Evolutionary conservation across 2,329 filamentous ascomycete genomes (phyloP), one percentile per base, ranked within the genome.

Genomic region (Neurospora sp.): DNA sequence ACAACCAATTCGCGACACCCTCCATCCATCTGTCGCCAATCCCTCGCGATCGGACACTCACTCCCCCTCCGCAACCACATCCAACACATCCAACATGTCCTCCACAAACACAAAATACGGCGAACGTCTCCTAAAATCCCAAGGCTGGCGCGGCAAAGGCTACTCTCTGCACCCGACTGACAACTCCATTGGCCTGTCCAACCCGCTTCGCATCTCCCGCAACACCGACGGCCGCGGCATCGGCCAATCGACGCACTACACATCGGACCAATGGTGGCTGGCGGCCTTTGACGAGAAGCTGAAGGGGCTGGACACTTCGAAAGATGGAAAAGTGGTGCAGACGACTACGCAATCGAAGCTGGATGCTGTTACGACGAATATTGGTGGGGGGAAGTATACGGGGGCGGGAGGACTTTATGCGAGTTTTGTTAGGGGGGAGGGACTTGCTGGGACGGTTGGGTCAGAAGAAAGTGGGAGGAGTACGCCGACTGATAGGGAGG

Each of bases 231-330:
- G 87, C 38, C 85, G 92, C 68, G 95, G 95, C 33, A 84, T 98
- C 5, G 95, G 95, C 69, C 89, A 92, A 78, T 93, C 92, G 79
- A 84, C 85, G 70, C 86, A 89, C 73, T 85, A 85, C 72, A 87
- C 86, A 28, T 87, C 85, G 75, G 95, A 97, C 78, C 93, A 97
- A 79, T 99, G 96, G 96, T 99, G 96, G 96, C 85, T 97, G 80
- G 91, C 93, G 71, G 96, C 96, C 11, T 97, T 97, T 75, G 95
- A 98, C 80, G 90, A 93, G 78, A 93, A 94, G 70, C 83, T 97
- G 73, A 91, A 96, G 79, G 91, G 90, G 4, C 85, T 97, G 68
- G 91, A 92, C 77, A 89, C 86, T 1, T 84, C 85, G 33, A 84
- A 84, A 73, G 80, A 86, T 74, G 84, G 88, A 68, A 81, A 83